A percentile compares a stretch with the other conserved stretches of the same genome.
These are phyloP conservation scores for Russula virescens DNA, from an alignment of 768 basidiomycete species.

Conservation along the genomic window DNA sequence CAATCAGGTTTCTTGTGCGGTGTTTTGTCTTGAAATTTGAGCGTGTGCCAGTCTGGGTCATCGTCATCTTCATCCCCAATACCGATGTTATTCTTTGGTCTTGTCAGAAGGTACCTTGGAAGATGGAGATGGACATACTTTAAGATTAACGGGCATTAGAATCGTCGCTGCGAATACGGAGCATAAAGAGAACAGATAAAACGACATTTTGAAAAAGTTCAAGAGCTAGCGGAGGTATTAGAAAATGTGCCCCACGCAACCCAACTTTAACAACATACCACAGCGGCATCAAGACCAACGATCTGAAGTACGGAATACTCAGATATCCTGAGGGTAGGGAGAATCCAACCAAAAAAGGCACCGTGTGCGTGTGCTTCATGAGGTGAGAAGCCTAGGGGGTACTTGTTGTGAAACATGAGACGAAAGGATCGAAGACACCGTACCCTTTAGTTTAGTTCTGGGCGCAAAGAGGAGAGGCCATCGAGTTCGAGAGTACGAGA, in stretches of 20 bases:
- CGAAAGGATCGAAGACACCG: constrained; percentile 22
- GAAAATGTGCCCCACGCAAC: neutral
- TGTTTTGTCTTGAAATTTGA: constrained; percentile 27
- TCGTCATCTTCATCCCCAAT: constrained; percentile 47
- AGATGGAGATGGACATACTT: constrained; percentile 43
- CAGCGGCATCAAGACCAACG: constrained; percentile 94
- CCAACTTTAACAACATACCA: constrained; percentile 49
- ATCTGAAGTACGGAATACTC: constrained; percentile 94
- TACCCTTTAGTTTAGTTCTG: constrained; percentile 90
- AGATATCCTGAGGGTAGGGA: constrained; percentile 84
- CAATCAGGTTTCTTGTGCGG: constrained; percentile 42
- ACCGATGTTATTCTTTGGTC: constrained; percentile 79
- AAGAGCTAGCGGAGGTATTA: constrained; percentile 54
- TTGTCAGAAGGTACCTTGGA: constrained; percentile 24
- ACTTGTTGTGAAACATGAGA: constrained; percentile 14
- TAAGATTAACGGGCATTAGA: constrained; percentile 95
- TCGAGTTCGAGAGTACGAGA: constrained; percentile 81
- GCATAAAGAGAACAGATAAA: constrained; percentile 84
- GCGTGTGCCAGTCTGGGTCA: constrained; percentile 27
- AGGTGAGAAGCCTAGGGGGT: constrained; percentile 73
- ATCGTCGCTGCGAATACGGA: constrained; percentile 75
- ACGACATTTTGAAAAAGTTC: constrained; percentile 93
- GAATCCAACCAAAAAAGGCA: constrained; percentile 93
- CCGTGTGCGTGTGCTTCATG: constrained; percentile 85
- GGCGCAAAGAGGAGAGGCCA: constrained; percentile 92